Evolutionary conservation across 768 basidiomycete species (phyloP).

Genomic region (Auriculariales sp.): DNA sequence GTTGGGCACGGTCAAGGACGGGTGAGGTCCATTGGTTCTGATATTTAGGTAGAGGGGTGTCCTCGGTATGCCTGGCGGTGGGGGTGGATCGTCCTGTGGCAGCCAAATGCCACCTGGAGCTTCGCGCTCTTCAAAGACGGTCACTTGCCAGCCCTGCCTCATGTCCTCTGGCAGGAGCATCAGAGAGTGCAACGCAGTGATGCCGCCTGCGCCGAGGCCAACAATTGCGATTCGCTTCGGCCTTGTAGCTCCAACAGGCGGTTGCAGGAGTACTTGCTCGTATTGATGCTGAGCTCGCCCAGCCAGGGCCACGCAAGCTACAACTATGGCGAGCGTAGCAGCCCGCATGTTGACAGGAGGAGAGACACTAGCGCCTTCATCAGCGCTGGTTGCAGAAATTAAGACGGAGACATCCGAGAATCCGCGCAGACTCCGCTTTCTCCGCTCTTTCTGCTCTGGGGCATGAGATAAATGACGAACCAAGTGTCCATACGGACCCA

Average conservation of each 20-base stretch:
- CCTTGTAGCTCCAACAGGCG: background rate
- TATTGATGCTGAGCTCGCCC: too few species aligned
- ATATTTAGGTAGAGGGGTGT: conserved; percentile 40
- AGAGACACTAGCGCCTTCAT: too few species aligned
- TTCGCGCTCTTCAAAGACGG: conserved; percentile 36
- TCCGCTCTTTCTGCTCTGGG: too few species aligned
- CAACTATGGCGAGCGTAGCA: too few species aligned
- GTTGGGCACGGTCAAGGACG: conserved; percentile 39
- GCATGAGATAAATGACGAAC: too few species aligned
- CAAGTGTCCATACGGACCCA: too few species aligned
- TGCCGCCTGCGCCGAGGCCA: conserved; percentile 41
- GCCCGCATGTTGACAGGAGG: too few species aligned
- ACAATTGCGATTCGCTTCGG: conserved; percentile 40
- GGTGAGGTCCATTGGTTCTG: conserved; percentile 39
- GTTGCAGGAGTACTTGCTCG: too few species aligned
- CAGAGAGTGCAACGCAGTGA: conserved; percentile 36
- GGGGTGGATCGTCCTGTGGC: conserved; percentile 15
- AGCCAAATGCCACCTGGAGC: conserved; percentile 41
- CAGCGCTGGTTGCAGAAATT: too few species aligned
- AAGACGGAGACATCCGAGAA: too few species aligned
- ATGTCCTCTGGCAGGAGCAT: conserved; percentile 29
- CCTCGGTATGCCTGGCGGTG: conserved; percentile 36
- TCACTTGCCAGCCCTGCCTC: conserved; percentile 29
- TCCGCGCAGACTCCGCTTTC: too few species aligned
- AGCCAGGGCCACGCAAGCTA: too few species aligned